Evolutionary conservation across 306 rosid species (phyloP).

Genomic region (Nissolia schottii): DNA sequence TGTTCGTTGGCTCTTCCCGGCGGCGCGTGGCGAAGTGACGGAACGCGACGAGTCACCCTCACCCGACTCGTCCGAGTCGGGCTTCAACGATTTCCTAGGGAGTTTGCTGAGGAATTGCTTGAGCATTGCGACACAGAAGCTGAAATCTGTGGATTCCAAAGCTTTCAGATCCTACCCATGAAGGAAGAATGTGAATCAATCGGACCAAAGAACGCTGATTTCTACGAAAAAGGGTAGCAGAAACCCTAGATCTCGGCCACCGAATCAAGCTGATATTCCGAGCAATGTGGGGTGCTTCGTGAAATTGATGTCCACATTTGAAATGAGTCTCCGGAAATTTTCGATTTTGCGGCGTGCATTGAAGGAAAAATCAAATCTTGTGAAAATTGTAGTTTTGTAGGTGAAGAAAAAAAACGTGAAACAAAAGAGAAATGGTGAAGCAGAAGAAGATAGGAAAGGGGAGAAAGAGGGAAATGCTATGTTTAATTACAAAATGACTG

Average conservation of each 20-base stretch:
- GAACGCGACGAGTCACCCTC: conserved; percentile 21
- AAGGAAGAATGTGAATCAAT: not conserved
- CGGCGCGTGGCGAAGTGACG: conserved; percentile 28
- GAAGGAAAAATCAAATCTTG: conserved; percentile 44
- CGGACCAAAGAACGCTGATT: not conserved
- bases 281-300: not conserved
- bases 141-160: not conserved
- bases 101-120: conserved; percentile 74
- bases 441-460: not conserved
- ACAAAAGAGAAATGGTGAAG: conserved; percentile 5
- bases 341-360: conserved; percentile 27
- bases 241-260: conserved; percentile 54
- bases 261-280: conserved; percentile 16
- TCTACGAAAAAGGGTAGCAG: conserved; percentile 8
- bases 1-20: conserved; percentile 34
- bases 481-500: not conserved
- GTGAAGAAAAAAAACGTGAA: not conserved
- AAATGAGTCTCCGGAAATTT: conserved; percentile 19
- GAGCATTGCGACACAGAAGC: conserved; percentile 56
- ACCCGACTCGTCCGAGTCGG: conserved; percentile 42
- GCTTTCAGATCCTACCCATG: conserved; percentile 43
- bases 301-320: conserved; percentile 38
- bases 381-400: conserved; percentile 17
- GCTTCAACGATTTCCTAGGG: conserved; percentile 61
- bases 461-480: not conserved